Conservation (phyloP, 768 basidiomycete genomes). For the Gelatoporia subvermispora region DNA sequence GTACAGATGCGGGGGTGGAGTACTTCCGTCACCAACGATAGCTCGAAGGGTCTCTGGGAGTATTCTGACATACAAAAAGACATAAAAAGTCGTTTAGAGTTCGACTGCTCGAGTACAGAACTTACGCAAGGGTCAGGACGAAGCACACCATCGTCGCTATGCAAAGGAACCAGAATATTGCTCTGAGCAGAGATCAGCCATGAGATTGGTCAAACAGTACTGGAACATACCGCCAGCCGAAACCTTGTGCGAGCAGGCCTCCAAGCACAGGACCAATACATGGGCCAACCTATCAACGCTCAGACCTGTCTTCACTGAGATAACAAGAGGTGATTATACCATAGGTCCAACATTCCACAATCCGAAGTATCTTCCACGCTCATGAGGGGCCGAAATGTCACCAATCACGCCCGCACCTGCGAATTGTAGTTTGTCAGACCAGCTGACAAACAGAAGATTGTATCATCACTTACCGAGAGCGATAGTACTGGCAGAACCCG, state of each 20-base stretch:
- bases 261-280: constrained; percentile 46
- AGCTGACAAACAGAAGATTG: no score
- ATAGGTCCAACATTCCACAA: constrained; percentile 60
- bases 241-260: constrained; percentile 27
- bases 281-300: constrained; percentile 24
- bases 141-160: constrained; percentile 30
- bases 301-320: background rate
- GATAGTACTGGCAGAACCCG: constrained; percentile 75
- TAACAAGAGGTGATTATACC: constrained; percentile 30
- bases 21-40: constrained; percentile 39
- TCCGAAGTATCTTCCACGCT: constrained; percentile 73
- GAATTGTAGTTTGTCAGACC: no score
- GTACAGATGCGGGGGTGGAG: constrained; percentile 27
- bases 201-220: background rate
- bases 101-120: background rate
- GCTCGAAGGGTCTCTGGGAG: constrained; percentile 46
- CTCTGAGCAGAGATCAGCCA: constrained; percentile 13
- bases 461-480: constrained; percentile 48
- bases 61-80: constrained; percentile 23
- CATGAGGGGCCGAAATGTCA: constrained; percentile 68
- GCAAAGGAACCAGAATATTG: constrained; percentile 41
- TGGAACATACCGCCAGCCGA: constrained; percentile 27
- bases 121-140: constrained; percentile 32
- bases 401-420: constrained; percentile 71
- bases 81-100: background rate